Percentiles rank a stretch among this genome's conserved stretches.
Evolutionary conservation across 2,329 filamentous ascomycete species (phyloP).

Genomic region (Hypocrella siamensis): DNA sequence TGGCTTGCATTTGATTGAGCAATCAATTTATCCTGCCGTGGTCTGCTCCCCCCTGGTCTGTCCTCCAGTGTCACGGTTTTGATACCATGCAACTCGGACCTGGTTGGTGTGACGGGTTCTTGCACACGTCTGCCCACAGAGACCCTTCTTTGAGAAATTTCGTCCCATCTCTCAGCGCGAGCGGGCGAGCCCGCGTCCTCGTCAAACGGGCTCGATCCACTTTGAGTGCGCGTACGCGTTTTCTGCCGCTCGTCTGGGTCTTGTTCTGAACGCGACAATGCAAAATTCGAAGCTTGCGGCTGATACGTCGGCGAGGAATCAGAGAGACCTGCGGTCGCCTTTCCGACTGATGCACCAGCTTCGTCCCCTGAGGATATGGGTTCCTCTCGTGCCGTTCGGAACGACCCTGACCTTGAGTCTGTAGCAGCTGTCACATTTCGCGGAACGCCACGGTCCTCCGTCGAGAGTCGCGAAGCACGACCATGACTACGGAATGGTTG

Average conservation of each 20-base stretch:
- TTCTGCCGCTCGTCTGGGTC: too few species aligned
- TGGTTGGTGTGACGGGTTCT: background rate
- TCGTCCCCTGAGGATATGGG: conserved; percentile 47
- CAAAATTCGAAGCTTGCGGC: too few species aligned
- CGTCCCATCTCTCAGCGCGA: conserved; percentile 40
- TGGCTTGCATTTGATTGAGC: conserved; percentile 36
- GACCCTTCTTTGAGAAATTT: conserved; percentile 36
- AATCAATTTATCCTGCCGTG: conserved; percentile 27
- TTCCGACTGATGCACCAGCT: conserved; percentile 24
- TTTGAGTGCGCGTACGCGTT: too few species aligned
- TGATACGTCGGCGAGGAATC: conserved; percentile 26
- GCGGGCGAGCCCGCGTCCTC: conserved; percentile 37
- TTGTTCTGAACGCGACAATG: too few species aligned
- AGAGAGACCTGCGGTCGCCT: conserved; percentile 21
- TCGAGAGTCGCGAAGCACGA: conserved; percentile 27
- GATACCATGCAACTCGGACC: background rate
- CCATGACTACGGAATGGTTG: conserved; percentile 28
- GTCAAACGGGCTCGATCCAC: conserved; percentile 40
- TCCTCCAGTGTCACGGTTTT: conserved; percentile 14
- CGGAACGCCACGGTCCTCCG: conserved; percentile 32
- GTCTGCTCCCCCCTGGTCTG: too few species aligned
- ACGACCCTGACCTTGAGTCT: conserved; percentile 53
- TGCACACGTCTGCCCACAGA: conserved; percentile 31
- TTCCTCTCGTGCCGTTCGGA: conserved; percentile 54
- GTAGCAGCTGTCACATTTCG: conserved; percentile 38